These are phyloP conservation scores for Eucalyptus paniculata DNA, from an alignment of 345 rosid species.

Conservation along the genomic window DNA sequence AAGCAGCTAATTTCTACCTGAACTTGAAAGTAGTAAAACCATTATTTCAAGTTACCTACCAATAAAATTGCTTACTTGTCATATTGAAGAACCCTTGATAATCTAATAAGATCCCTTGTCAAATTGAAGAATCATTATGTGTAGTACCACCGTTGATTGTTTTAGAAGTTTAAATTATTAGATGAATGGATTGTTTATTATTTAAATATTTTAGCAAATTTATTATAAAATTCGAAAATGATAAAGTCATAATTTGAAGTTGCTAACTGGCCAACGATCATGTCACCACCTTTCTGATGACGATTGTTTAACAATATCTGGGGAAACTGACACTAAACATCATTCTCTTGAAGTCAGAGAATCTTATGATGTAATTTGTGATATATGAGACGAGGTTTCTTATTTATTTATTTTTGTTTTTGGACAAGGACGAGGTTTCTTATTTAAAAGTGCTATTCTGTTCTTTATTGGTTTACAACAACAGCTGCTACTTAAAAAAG, in stretches of 20 bases:
- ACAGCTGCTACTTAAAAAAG: neutral
- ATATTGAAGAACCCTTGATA: neutral
- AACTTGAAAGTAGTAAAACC: neutral
- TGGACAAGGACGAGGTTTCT: neutral
- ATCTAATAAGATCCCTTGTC: neutral
- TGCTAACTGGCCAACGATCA: too few relatives aligned
- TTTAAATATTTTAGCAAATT: too few relatives aligned
- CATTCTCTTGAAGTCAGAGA: neutral
- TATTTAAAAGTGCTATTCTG: neutral
- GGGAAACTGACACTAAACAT: too few relatives aligned
- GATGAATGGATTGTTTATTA: rapidly evolving
- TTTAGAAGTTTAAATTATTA: rapidly evolving
- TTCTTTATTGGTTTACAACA: neutral
- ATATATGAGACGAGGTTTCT: neutral
- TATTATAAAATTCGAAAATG: neutral
- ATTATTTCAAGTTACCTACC: neutral
- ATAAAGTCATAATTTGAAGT: neutral
- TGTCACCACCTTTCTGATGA: too few relatives aligned
- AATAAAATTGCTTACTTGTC: neutral
- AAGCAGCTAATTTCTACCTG: neutral
- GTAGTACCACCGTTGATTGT: too few relatives aligned
- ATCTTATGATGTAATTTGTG: neutral
- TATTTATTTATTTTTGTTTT: neutral
- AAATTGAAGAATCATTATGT: too few relatives aligned
- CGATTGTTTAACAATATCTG: too few relatives aligned